Conservation (phyloP, 306 rosid genomes). For the Malus domestica region ASM211411v1 NC_041797.1:17469001-17469500, state of each 20-base stretch:
- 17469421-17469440: neutral
- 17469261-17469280: neutral
- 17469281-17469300: conserved; percentile 33
- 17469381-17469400: conserved; percentile 90
- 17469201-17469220: neutral
- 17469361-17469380: conserved; percentile 95
- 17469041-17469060: neutral
- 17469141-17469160: neutral
- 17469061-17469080: neutral
- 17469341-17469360: conserved; percentile 33
- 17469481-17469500: neutral
- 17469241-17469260: neutral
- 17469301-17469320: neutral
- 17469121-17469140: neutral
- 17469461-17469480: neutral
- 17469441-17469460: neutral
- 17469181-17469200: neutral
- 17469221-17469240: neutral
- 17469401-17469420: conserved; percentile 70
- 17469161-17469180: neutral
- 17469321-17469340: neutral
- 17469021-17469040: neutral
- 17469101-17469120: neutral
- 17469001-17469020: neutral
- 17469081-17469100: neutral